Evolutionary conservation across 257 asterid genomes (phyloP).

Genomic region (Salvia hispanica): DNA sequence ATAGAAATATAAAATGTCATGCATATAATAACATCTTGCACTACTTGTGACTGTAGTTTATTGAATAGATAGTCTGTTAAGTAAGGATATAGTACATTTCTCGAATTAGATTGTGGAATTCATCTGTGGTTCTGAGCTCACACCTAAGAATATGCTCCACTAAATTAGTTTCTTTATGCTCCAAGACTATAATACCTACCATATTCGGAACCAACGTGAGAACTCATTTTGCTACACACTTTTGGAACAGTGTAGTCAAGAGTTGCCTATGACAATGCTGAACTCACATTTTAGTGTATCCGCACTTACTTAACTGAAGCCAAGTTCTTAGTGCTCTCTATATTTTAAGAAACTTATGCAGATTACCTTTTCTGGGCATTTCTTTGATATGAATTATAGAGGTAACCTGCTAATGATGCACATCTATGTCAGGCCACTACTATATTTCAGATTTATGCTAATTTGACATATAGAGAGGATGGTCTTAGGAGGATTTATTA

Average conservation of each 20-base stretch:
- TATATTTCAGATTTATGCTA: background rate
- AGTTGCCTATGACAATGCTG: slow-evolving; percentile 22
- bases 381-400: background rate
- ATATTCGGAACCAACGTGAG: slow-evolving; percentile 16
- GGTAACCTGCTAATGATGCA: slow-evolving; percentile 19
- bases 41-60: slow-evolving; percentile 15
- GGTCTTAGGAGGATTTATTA: background rate
- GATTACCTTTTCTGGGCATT: background rate
- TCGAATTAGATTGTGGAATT: slow-evolving; percentile 26
- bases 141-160: slow-evolving; percentile 32
- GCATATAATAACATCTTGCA: slow-evolving; percentile 12
- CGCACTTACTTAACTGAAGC: background rate
- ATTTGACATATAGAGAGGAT: background rate
- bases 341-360: slow-evolving; percentile 11
- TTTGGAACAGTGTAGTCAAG: slow-evolving; percentile 11
- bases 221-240: slow-evolving; percentile 6
- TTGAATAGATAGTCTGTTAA: background rate
- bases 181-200: slow-evolving; percentile 12
- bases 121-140: slow-evolving; percentile 28
- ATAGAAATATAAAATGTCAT: background rate
- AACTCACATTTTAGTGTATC: slow-evolving; percentile 20
- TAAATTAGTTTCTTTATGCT: slow-evolving; percentile 19
- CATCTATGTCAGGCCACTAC: slow-evolving; percentile 26
- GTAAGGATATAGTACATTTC: background rate
- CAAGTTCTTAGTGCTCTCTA: background rate